Percentiles rank a stretch among this genome's conserved stretches.
phyloP scores from a whole-genome alignment of 768 basidiomycete species.

The Kwoniella mangroviensis region DNA sequence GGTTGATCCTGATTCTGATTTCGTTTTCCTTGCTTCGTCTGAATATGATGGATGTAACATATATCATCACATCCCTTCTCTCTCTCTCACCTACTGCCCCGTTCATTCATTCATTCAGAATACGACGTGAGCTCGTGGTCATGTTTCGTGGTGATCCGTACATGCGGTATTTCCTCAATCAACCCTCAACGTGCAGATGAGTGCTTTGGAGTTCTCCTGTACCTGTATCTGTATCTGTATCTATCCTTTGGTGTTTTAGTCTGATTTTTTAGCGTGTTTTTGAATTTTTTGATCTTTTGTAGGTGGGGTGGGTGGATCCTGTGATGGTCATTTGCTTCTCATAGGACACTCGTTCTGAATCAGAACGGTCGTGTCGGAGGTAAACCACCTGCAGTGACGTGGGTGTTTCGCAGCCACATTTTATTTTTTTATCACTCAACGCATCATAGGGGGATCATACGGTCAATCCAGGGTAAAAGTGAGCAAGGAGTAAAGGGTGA shows the following conservation, averaged over 20 bases:
- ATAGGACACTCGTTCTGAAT: background rate
- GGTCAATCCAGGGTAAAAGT: background rate
- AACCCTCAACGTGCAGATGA: too few relatives aligned
- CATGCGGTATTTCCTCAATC: background rate
- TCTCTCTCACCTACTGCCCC: background rate
- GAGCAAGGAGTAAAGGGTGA: too few relatives aligned
- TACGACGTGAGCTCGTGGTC: too few relatives aligned
- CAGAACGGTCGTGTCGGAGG: background rate
- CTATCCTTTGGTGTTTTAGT: background rate
- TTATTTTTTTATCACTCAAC: background rate
- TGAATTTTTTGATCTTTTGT: background rate
- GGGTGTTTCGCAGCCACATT: background rate
- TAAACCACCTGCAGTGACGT: background rate
- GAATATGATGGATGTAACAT: too few relatives aligned
- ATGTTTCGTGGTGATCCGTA: background rate
- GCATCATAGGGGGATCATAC: background rate
- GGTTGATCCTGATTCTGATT: background rate
- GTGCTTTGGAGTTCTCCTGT: too few relatives aligned
- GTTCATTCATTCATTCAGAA: background rate
- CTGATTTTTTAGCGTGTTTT: constrained; percentile 6
- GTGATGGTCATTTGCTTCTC: too few relatives aligned
- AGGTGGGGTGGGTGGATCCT: too few relatives aligned
- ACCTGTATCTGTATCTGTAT: too few relatives aligned
- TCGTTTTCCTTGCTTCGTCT: background rate
- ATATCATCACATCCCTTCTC: background rate